Percentiles rank a stretch among this genome's conserved stretches.
Evolutionary conservation across 805 yeast genomes (phyloP).

Genomic region (Wickerhamomyces xylosicus): DNA sequence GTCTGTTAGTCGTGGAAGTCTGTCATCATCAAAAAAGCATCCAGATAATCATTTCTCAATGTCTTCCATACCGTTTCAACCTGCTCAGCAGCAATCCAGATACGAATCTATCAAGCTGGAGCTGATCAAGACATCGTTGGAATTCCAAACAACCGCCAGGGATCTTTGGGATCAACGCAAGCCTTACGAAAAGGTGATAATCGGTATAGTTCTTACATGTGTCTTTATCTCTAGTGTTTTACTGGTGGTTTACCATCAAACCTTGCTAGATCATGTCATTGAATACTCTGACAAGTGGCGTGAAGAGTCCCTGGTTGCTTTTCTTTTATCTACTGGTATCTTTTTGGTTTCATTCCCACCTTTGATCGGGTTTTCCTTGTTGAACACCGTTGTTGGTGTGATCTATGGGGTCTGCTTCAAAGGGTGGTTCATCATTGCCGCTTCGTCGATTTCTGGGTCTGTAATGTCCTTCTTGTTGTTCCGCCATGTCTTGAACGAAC

Average conservation of each 20-base stretch:
- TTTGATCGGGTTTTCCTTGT: slow-evolving; percentile 66
- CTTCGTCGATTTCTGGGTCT: slow-evolving; percentile 66
- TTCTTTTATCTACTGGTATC: slow-evolving; percentile 23
- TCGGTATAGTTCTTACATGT: not conserved
- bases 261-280: slow-evolving; percentile 10
- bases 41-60: too few species aligned
- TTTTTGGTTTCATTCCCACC: slow-evolving; percentile 85
- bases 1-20: too few species aligned
- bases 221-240: slow-evolving; percentile 3
- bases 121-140: too few species aligned
- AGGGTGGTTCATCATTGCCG: slow-evolving; percentile 73
- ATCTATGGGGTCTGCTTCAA: slow-evolving; percentile 62
- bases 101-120: too few species aligned
- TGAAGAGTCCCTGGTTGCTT: slow-evolving; percentile 26
- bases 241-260: slow-evolving; percentile 12
- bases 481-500: slow-evolving; percentile 42
- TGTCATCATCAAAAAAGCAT: too few species aligned
- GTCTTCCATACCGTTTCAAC: too few species aligned
- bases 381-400: slow-evolving; percentile 65
- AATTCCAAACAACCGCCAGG: too few species aligned
- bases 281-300: slow-evolving; percentile 18
- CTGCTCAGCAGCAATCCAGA: too few species aligned
- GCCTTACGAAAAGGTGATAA: slow-evolving; percentile 1
- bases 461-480: slow-evolving; percentile 62
- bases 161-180: not conserved